These are phyloP conservation scores for Polytrichum formosum DNA, from an alignment of 225 moss, liverwort and hornwort genomes.

Conservation along the genomic window DNA sequence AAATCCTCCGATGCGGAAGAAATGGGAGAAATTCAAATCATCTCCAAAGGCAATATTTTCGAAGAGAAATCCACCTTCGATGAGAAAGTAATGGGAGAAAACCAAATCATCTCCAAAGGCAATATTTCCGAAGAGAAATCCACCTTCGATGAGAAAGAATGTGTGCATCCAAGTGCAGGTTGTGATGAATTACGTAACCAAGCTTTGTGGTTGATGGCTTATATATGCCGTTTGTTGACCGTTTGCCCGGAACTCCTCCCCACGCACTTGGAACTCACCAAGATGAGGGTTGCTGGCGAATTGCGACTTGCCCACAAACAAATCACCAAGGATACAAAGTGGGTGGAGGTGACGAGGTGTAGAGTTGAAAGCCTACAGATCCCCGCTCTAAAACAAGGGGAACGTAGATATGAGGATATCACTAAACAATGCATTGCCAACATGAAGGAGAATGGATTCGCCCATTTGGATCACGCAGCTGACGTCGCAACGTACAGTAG, in stretches of 20 bases:
- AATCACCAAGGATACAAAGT: conserved; percentile 1
- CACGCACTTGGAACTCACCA: conserved; percentile 16
- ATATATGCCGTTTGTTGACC: conserved; percentile 9
- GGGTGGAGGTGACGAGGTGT: conserved; percentile 7
- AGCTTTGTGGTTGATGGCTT: conserved; percentile 17
- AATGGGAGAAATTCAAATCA: neutral
- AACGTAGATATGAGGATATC: conserved; percentile 1
- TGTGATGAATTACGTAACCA: conserved; percentile 1
- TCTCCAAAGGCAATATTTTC: neutral
- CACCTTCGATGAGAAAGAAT: neutral
- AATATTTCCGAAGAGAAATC: neutral
- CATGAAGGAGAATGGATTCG: conserved; percentile 10
- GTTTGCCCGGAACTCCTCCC: conserved; percentile 18
- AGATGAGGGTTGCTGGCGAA: neutral
- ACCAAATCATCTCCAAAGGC: neutral
- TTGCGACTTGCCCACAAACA: neutral
- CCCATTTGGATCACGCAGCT: neutral
- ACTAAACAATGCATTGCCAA: neutral
- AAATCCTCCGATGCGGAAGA: neutral
- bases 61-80: neutral
- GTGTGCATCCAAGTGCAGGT: neutral
- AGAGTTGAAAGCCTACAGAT: neutral
- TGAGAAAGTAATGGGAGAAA: neutral
- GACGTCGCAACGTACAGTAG: neutral
- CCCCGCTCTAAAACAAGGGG: neutral